phyloP scores from a whole-genome alignment of 805 yeast genomes.

The Metschnikowia continentalis region DNA sequence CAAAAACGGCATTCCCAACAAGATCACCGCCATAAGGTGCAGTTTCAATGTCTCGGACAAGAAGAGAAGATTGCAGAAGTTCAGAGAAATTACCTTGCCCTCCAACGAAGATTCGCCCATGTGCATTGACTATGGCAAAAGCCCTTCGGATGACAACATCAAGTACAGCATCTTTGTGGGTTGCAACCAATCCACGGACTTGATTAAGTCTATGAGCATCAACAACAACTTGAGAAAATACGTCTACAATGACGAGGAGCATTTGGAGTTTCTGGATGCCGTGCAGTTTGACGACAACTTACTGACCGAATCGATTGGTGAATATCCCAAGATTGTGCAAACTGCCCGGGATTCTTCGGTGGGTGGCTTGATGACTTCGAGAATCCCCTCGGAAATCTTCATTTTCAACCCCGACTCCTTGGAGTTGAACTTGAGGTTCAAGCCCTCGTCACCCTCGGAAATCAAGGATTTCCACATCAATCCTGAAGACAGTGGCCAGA shows the following conservation, averaged over 20 bases:
- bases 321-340: conserved; percentile 60
- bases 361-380: conserved; percentile 68
- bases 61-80: conserved; percentile 46
- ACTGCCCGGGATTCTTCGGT: conserved; percentile 56
- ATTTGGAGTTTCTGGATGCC: conserved; percentile 55
- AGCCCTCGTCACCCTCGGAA: conserved; percentile 48
- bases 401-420: conserved; percentile 55
- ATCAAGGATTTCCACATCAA: conserved; percentile 63
- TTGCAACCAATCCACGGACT: conserved; percentile 63
- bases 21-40: conserved; percentile 61
- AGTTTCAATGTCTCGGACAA: conserved; percentile 47
- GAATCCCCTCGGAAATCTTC: conserved; percentile 58
- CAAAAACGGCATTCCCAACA: conserved; percentile 81
- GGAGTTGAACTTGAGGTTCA: conserved; percentile 50
- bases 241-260: conserved; percentile 51
- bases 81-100: conserved; percentile 57
- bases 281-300: conserved; percentile 52
- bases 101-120: conserved; percentile 84
- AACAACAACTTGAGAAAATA: conserved; percentile 74
- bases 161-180: conserved; percentile 61
- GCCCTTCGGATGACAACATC: conserved; percentile 19
- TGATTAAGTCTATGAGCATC: conserved; percentile 51
- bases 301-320: conserved; percentile 36
- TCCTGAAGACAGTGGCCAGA: conserved; percentile 53
- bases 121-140: conserved; percentile 52